These are phyloP conservation scores for Quillaja saponaria DNA, from an alignment of 306 rosid species.

Conservation along the genomic window DNA sequence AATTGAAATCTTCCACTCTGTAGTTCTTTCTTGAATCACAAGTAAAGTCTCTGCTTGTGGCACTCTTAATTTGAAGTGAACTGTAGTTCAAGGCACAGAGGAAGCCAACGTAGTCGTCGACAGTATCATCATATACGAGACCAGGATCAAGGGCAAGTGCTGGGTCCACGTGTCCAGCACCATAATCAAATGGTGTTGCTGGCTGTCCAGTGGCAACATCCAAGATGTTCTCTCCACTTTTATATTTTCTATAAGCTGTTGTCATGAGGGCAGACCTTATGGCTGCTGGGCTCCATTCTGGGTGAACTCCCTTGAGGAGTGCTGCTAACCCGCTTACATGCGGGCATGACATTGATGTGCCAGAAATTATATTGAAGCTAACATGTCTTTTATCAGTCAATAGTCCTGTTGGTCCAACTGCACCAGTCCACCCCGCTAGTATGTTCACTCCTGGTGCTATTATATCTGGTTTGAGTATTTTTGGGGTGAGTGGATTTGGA, in stretches of 20 bases:
- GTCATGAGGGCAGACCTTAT: constrained; percentile 95
- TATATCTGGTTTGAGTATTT: constrained; percentile 84
- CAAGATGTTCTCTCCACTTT: constrained; percentile 50
- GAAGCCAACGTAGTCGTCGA: constrained; percentile 69
- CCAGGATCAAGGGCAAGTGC: constrained; percentile 89
- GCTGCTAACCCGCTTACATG: constrained; percentile 88
- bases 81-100: constrained; percentile 78
- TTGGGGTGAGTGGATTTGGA: constrained; percentile 67
- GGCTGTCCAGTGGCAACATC: constrained; percentile 65
- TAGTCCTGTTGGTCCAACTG: constrained; percentile 64
- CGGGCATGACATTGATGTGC: constrained; percentile 98
- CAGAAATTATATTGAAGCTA: constrained; percentile 73
- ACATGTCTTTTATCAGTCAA: constrained; percentile 53
- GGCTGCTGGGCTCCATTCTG: constrained; percentile 89
- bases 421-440: constrained; percentile 88
- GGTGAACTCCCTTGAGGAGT: constrained; percentile 68
- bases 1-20: constrained; percentile 71
- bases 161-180: constrained; percentile 91
- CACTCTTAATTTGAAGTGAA: constrained; percentile 48
- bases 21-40: constrained; percentile 56
- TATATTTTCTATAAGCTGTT: constrained; percentile 67
- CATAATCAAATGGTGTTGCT: constrained; percentile 77
- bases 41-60: constrained; percentile 43
- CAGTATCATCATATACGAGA: constrained; percentile 61
- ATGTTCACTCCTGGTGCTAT: constrained; percentile 97